Conservation (phyloP, 2,329 filamentous ascomycete species). For the Aureobasidium sp. region DNA sequence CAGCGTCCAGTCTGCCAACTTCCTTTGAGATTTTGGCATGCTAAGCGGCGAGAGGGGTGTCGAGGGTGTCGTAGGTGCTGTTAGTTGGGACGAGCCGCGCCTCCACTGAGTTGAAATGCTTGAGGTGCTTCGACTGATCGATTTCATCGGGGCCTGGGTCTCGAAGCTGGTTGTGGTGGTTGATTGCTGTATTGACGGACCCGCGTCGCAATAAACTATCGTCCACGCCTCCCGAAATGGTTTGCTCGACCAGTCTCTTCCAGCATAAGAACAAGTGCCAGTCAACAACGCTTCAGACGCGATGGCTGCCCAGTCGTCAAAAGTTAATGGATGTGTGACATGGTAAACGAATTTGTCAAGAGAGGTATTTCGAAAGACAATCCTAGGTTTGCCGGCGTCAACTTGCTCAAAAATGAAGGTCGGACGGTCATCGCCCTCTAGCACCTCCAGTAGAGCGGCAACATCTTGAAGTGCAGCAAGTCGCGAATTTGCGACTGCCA, state of each 20-base stretch:
- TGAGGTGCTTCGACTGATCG: not conserved
- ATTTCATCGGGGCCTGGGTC: not conserved
- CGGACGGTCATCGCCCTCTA: not conserved
- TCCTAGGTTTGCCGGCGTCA: not conserved
- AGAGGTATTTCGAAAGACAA: conserved; percentile 3
- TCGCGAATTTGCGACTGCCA: not conserved
- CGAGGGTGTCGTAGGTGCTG: not conserved
- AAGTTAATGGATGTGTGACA: not conserved
- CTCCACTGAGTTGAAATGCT: not conserved
- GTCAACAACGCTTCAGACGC: not conserved
- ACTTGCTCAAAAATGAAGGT: not conserved
- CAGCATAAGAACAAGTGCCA: not conserved
- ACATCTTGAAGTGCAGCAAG: not conserved
- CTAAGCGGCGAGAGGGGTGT: not conserved
- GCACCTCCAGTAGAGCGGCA: not conserved
- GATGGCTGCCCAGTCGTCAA: not conserved
- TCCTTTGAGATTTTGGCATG: not conserved
- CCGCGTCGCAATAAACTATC: not conserved
- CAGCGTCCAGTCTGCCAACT: not conserved
- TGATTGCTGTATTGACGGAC: not conserved
- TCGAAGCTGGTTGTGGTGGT: not conserved
- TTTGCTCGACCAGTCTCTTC: conserved; percentile 4
- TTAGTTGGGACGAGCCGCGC: not conserved
- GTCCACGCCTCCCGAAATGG: not conserved
- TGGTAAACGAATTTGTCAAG: not conserved